Evolutionary conservation across 495 filamentous ascomycete species (phyloP).

Genomic region (Jackrogersella minutella): DNA sequence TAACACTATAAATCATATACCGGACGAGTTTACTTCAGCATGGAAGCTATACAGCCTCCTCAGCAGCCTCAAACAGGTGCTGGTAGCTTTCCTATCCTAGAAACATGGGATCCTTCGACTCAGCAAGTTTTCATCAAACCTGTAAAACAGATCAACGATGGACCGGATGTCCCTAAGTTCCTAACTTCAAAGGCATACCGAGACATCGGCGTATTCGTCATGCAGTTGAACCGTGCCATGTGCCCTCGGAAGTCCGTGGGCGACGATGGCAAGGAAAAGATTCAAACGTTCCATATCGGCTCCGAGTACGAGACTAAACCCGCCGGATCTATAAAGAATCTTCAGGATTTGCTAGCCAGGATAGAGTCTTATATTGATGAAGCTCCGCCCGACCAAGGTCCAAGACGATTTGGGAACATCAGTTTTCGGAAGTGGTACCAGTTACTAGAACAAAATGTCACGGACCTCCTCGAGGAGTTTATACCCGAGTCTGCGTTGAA

Average conservation of each 20-base stretch:
- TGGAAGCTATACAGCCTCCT: constrained; percentile 30
- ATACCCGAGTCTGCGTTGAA: constrained; percentile 63
- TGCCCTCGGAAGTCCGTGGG: constrained; percentile 66
- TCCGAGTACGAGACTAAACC: constrained; percentile 50
- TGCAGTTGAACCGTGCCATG: constrained; percentile 89
- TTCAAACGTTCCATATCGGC: constrained; percentile 60
- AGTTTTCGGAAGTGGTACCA: constrained; percentile 86
- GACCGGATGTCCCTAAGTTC: constrained; percentile 78
- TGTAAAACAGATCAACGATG: constrained; percentile 80
- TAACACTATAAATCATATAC: neutral
- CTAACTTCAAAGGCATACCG: constrained; percentile 79
- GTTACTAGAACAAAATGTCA: constrained; percentile 66
- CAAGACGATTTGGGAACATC: constrained; percentile 89
- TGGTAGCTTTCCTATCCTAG: constrained; percentile 42
- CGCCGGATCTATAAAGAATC: constrained; percentile 63
- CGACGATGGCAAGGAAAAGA: constrained; percentile 42
- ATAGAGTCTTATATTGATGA: constrained; percentile 75
- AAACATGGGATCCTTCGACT: constrained; percentile 44
- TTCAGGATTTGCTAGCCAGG: constrained; percentile 68
- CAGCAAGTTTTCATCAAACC: constrained; percentile 62
- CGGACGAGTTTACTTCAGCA: constrained; percentile 2
- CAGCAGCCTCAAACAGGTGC: constrained; percentile 11
- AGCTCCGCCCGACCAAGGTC: constrained; percentile 83
- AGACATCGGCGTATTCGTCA: constrained; percentile 83
- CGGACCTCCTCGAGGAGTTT: constrained; percentile 66